Evolutionary conservation across 805 yeast genomes (phyloP).

Genomic region (Candida easanensis): DNA sequence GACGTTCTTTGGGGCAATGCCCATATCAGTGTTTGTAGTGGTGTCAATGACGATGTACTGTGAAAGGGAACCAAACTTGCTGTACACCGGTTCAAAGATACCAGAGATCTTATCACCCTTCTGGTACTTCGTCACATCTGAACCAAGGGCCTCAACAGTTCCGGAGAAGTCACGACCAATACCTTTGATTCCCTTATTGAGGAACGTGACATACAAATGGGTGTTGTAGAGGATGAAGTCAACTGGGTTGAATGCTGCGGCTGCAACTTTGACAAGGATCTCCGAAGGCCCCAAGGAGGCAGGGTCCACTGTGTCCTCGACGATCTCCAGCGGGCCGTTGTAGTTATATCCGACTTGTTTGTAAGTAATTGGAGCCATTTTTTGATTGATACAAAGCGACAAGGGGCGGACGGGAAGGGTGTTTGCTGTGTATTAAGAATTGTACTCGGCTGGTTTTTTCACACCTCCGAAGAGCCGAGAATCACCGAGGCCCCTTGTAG

Average conservation of each 20-base stretch:
- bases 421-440: not conserved
- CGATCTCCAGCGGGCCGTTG: conserved; percentile 11
- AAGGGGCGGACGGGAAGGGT: too few relatives aligned
- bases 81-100: conserved; percentile 28
- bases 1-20: conserved; percentile 41
- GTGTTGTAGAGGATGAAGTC: conserved; percentile 45
- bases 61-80: conserved; percentile 40
- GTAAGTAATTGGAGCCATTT: conserved; percentile 2
- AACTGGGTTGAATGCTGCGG: conserved; percentile 57
- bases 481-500: too few relatives aligned
- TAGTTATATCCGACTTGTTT: conserved; percentile 20
- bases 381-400: too few relatives aligned
- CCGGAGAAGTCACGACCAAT: conserved; percentile 56
- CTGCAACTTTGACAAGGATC: conserved; percentile 44
- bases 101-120: conserved; percentile 60
- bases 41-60: conserved; percentile 45
- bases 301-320: conserved; percentile 5
- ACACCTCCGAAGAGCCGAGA: too few relatives aligned
- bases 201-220: conserved; percentile 27
- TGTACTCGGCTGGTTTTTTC: too few relatives aligned
- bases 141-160: conserved; percentile 48
- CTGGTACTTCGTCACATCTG: conserved; percentile 33
- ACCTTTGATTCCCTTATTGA: conserved; percentile 28
- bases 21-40: conserved; percentile 31
- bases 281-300: conserved; percentile 33